Base-by-base conservation (phyloP, 805 yeast species). In the Schizosaccharomyces osmophilus region DNA sequence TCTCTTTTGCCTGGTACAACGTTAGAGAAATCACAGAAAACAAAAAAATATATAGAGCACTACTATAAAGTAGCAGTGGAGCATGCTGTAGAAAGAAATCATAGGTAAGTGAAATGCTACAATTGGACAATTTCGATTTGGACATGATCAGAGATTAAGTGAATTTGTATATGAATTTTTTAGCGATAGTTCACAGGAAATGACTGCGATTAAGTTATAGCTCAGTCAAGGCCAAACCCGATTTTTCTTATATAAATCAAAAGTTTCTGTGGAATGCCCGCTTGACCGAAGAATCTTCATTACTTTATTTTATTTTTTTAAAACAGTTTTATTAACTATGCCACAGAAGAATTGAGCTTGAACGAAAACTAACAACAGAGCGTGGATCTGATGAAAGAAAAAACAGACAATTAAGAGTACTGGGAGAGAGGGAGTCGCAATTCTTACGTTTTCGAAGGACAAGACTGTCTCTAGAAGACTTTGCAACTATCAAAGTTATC, bases 51-150 rank as follows among this genome's bases (percentile, higher is more conserved):
- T 65, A 74, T 88, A 59, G 95, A 88, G 69, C 87, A 87, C 68
- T 86, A 81, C 69, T 88, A 87, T 72, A 87, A 87, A 65, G 81
- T 85, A 70, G 82, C 89, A 19, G 94, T 89, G 36, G 79, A 81
- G 62, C 94, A 88, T 70, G 97, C 98, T 0, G 88, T 93, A 64
- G 98, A 93, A 71, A 77, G 98, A 65, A 93, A 90, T 70, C 96
- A 89, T 71, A 81, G 97, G 66, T 65, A 45, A 19, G 62, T 32
- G 9, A 9, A 45, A 24, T 24, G 26, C 26, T n/a, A n/a, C 26
- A 19, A 45, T 45, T 45, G 26, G 13, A 24, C 5, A 36, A 6
- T 36, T 36, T 13, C 3, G 4, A 36, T 36, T 3, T 36, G 32
- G 32, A 31, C 32, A 4, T 31, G 32, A n/a, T n/a, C n/a, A n/a